These are phyloP conservation scores for Rickenella mellea DNA, from an alignment of 768 basidiomycete genomes.

Conservation along the genomic window DNA sequence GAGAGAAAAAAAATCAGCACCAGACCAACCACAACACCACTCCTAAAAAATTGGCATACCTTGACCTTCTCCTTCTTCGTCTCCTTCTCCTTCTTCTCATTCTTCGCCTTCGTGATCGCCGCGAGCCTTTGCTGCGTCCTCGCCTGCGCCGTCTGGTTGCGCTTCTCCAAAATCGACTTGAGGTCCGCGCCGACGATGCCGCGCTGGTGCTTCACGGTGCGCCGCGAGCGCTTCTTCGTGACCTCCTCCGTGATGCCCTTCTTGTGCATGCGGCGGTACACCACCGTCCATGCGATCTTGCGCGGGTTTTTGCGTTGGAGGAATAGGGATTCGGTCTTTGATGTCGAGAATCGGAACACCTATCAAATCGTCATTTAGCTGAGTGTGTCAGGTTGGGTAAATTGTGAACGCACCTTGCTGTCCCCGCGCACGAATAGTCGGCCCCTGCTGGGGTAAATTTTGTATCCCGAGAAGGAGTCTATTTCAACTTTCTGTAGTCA, in stretches of 20 bases:
- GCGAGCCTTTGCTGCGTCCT: slow-evolving; percentile 72
- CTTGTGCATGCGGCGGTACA: slow-evolving; percentile 97
- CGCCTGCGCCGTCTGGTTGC: slow-evolving; percentile 84
- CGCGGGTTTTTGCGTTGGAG: slow-evolving; percentile 99
- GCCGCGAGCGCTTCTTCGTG: slow-evolving; percentile 96
- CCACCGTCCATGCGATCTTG: slow-evolving; percentile 96
- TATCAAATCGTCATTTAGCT: slow-evolving; percentile 17
- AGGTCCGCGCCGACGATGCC: slow-evolving; percentile 97
- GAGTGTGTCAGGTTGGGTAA: neutral
- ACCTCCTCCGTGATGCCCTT: slow-evolving; percentile 99
- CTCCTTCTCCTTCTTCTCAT: slow-evolving; percentile 96
- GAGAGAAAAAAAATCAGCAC: slow-evolving; percentile 17
- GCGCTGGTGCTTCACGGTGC: slow-evolving; percentile 95
- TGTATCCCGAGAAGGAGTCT: slow-evolving; percentile 95
- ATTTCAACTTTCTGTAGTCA: slow-evolving; percentile 94
- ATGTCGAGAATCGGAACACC: slow-evolving; percentile 92
- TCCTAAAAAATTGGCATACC: slow-evolving; percentile 30
- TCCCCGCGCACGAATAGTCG: slow-evolving; percentile 92
- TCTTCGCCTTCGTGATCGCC: slow-evolving; percentile 90
- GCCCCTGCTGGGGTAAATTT: slow-evolving; percentile 97
- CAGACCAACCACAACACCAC: neutral
- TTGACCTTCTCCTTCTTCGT: slow-evolving; percentile 66
- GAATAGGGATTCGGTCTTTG: slow-evolving; percentile 95
- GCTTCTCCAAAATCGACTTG: slow-evolving; percentile 79
- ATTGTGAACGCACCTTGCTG: slow-evolving; percentile 64